Conservation (phyloP, 148 eudicot genomes). For the Vaccinium corymbosum region DNA sequence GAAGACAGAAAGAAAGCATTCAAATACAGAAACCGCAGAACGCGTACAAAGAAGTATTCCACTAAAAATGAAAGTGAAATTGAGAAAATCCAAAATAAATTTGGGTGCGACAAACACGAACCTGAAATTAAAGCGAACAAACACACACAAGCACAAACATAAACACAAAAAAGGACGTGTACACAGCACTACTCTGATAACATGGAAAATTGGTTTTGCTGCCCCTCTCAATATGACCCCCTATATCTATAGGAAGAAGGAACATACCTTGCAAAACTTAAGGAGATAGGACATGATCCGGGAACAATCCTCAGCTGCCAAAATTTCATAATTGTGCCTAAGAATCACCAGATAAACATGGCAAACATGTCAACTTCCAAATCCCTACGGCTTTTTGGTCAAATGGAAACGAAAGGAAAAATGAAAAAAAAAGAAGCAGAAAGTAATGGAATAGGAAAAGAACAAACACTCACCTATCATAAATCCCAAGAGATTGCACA, state of each 20-base stretch:
- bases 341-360: slow-evolving; percentile 20
- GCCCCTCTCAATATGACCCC: not conserved
- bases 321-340: slow-evolving; percentile 32
- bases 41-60: not conserved
- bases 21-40: not conserved
- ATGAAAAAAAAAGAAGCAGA: not conserved
- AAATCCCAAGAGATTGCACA: slow-evolving; percentile 25
- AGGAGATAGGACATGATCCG: slow-evolving; percentile 47
- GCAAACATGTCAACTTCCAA: not conserved
- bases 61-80: not conserved
- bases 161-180: not conserved
- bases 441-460: not conserved
- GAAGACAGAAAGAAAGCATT: not conserved
- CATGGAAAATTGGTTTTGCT: not conserved
- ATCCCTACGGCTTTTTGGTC: not conserved
- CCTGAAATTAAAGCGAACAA: not conserved
- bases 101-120: not conserved
- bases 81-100: not conserved
- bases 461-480: slow-evolving; percentile 46
- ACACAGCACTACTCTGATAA: not conserved
- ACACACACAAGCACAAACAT: not conserved
- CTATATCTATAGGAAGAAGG: not conserved
- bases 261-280: slow-evolving; percentile 66
- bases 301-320: slow-evolving; percentile 59
- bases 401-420: not conserved